phyloP scores from a whole-genome alignment of 352 stramenopile genomes.

The Phytophthora pistaciae region DNA sequence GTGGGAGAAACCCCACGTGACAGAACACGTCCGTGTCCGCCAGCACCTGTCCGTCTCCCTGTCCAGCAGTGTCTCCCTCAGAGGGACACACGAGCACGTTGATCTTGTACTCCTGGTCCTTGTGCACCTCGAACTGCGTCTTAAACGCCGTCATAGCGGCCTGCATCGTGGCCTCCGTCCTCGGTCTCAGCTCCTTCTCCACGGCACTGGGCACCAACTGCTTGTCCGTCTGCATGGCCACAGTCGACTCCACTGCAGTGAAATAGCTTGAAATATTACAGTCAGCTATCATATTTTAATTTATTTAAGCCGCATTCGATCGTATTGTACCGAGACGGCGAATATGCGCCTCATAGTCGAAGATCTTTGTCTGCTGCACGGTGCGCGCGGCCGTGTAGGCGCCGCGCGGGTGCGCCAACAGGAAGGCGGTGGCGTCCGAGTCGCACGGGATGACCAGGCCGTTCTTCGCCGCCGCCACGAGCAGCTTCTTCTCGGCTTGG shows the following conservation, averaged over 20 bases:
- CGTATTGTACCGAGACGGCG: slow-evolving; percentile 65
- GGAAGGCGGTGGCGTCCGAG: slow-evolving; percentile 68
- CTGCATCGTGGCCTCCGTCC: slow-evolving; percentile 68
- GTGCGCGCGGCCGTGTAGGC: slow-evolving; percentile 82
- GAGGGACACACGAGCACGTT: slow-evolving; percentile 74
- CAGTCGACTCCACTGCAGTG: slow-evolving; percentile 75
- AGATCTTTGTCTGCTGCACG: slow-evolving; percentile 76
- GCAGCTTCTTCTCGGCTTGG: slow-evolving; percentile 40
- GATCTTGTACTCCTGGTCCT: slow-evolving; percentile 85
- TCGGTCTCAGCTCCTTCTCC: slow-evolving; percentile 57
- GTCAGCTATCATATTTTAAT: slow-evolving; percentile 5
- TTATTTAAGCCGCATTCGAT: not conserved
- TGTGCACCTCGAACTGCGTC: slow-evolving; percentile 43
- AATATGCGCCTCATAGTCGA: slow-evolving; percentile 85
- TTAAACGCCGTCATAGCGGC: slow-evolving; percentile 78
- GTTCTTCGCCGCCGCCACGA: slow-evolving; percentile 78
- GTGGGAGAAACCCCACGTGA: slow-evolving; percentile 76
- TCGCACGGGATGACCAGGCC: slow-evolving; percentile 71
- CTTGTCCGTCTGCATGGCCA: slow-evolving; percentile 60
- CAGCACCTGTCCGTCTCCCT: slow-evolving; percentile 24
- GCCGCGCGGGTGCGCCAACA: slow-evolving; percentile 69
- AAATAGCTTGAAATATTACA: not conserved
- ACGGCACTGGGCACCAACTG: slow-evolving; percentile 35
- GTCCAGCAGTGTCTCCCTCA: slow-evolving; percentile 19
- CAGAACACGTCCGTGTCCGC: slow-evolving; percentile 68